Percentiles rank a stretch among this genome's conserved stretches.
Evolutionary conservation across 1,284 basidiomycete genomes (phyloP).

Genomic region (Cystobasidium sp.): DNA sequence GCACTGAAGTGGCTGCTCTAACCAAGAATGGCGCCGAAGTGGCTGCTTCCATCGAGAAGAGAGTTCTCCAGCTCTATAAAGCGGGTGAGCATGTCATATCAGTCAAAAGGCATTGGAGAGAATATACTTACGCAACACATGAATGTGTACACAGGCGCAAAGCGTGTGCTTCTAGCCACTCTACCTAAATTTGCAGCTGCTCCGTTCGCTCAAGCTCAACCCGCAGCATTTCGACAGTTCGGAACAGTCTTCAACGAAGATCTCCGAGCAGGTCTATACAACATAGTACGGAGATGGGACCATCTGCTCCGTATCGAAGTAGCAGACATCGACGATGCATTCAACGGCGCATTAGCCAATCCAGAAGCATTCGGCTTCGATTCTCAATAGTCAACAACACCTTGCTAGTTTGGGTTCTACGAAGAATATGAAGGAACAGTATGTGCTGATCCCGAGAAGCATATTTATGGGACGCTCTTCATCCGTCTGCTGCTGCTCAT

Average conservation of each 20-base stretch:
- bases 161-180: slow-evolving; percentile 20
- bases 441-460: slow-evolving; percentile 26
- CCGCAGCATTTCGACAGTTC: not conserved
- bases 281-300: slow-evolving; percentile 13
- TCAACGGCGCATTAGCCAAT: slow-evolving; percentile 11
- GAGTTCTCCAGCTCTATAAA: slow-evolving; percentile 22
- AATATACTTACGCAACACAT: not conserved
- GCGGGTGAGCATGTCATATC: not conserved
- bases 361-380: slow-evolving; percentile 26
- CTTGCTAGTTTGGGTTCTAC: slow-evolving; percentile 29
- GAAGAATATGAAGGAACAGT: slow-evolving; percentile 2
- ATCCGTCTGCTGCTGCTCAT: slow-evolving; percentile 28
- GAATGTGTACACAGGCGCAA: not conserved
- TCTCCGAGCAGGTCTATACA: slow-evolving; percentile 5
- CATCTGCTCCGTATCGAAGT: slow-evolving; percentile 10
- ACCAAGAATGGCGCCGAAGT: slow-evolving; percentile 11
- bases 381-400: not conserved
- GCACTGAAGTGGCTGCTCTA: not conserved
- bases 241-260: slow-evolving; percentile 1
- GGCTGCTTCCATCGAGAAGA: slow-evolving; percentile 11
- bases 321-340: slow-evolving; percentile 12
- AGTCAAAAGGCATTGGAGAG: not conserved
- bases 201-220: too few species aligned
- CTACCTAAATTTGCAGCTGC: too few species aligned
- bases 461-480: slow-evolving; percentile 36